A percentile compares a stretch with the other conserved stretches of the same genome.
These are phyloP conservation scores for Patellaria atrata DNA, from an alignment of 495 filamentous ascomycete genomes.

Conservation along the genomic window DNA sequence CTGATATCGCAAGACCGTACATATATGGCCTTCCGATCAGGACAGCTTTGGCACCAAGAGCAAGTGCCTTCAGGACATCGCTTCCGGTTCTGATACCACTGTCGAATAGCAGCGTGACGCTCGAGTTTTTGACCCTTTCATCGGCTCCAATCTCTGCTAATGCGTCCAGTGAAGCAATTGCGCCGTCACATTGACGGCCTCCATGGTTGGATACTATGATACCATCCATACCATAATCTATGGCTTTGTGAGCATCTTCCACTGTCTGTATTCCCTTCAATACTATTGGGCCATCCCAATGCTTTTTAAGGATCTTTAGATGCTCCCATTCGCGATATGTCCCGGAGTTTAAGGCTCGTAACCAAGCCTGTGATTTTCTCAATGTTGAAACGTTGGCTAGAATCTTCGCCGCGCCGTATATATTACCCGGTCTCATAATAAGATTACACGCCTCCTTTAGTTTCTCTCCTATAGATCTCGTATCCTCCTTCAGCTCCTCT, in stretches of 20 bases:
- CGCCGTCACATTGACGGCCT: constrained; percentile 23
- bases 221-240: constrained; percentile 36
- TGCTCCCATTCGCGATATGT: constrained; percentile 21
- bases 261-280: constrained; percentile 28
- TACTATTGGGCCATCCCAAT: constrained; percentile 28
- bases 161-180: constrained; percentile 20
- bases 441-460: constrained; percentile 14
- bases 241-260: constrained; percentile 34
- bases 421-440: constrained; percentile 13
- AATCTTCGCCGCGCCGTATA: constrained; percentile 13
- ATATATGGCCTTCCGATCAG: constrained; percentile 23
- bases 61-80: constrained; percentile 26
- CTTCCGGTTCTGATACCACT: constrained; percentile 21
- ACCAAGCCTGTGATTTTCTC: constrained; percentile 11
- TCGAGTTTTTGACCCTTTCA: constrained; percentile 17
- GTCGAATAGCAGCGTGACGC: constrained; percentile 23
- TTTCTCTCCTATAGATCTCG: constrained; percentile 5
- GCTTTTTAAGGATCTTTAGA: constrained; percentile 18
- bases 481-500: constrained; percentile 12
- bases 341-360: constrained; percentile 8
- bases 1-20: constrained; percentile 28
- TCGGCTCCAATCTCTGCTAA: constrained; percentile 23
- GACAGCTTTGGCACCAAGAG: constrained; percentile 22
- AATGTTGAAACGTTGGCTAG: constrained; percentile 12
- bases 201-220: constrained; percentile 44